Evolutionary conservation across 306 rosid genomes (phyloP), one percentile per base, ranked within the genome.

Genomic region (Lablab purpureus): DNA sequence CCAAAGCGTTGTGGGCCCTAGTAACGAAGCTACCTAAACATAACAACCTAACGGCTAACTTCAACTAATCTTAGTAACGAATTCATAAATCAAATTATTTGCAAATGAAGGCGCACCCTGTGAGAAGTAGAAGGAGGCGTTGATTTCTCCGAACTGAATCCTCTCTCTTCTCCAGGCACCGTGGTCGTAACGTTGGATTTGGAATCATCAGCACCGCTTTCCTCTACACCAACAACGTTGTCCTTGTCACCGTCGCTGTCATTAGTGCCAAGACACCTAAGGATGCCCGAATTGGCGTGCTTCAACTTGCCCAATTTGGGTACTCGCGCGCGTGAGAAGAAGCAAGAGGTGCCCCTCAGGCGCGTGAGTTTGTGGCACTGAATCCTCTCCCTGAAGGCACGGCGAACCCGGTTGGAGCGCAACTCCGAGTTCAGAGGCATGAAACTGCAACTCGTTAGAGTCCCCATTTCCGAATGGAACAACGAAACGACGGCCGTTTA

Each of bases 1-100:
- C 96, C 93, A 95, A 87, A 92, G 97, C 77, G 92, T 90, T 5
- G 96, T 95, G 6, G 83, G 90, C 71, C 91, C 97, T 1, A 96
- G 92, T n/a, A n/a, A n/a, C n/a, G n/a, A 70, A 70, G 28, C 62
- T 28, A 47, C 25, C 8, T 49, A 70, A 49, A 49, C 27, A 47
- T 10, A 69, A 23, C 5, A 17, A 41, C 12, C 28, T 21, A 37
- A 37, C 1, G 34, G 23, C 14, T 34, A 63, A 3, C 46, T n/a
- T 34, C 10, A 67, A 67, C 28, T 67, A 65, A 36, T 10, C 15
- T 0, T 10, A 4, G 28, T 3, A 65, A 65, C 11, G 28, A 37
- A 65, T 65, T 65, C 50, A 36, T 4, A 37, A 36, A 18, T n/a
- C 27, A 37, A 7, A 17, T 36, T 71, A 1, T 2, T 71, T 19